Evolutionary conservation across 2,329 filamentous ascomycete species (phyloP).

Genomic region (Phaeomoniella chlamydospora): DNA sequence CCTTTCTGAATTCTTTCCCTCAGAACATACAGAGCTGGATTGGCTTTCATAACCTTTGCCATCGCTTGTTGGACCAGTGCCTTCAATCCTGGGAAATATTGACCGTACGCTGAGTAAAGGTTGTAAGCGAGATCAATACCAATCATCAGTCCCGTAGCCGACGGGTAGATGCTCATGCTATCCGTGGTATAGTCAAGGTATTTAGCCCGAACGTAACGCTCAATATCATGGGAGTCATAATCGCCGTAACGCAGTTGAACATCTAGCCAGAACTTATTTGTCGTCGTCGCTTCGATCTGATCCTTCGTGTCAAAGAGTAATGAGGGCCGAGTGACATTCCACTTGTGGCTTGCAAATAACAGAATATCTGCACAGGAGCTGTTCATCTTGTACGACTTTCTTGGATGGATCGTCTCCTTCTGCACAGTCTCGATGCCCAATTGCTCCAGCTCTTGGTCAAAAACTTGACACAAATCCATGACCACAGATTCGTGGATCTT

Average conservation of each 20-base stretch:
- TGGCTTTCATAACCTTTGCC: slow-evolving; percentile 99
- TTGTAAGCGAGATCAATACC: slow-evolving; percentile 97
- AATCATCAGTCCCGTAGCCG: slow-evolving; percentile 92
- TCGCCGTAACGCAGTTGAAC: slow-evolving; percentile 94
- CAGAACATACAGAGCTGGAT: slow-evolving; percentile 88
- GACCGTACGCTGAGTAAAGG: slow-evolving; percentile 91
- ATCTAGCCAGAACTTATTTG: slow-evolving; percentile 99
- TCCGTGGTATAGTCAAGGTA: slow-evolving; percentile 98
- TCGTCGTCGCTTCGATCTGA: slow-evolving; percentile 80
- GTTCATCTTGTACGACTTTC: slow-evolving; percentile 99
- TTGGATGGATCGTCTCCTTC: slow-evolving; percentile 96
- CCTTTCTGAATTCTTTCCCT: slow-evolving; percentile 97
- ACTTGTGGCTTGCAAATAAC: slow-evolving; percentile 94
- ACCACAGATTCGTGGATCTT: slow-evolving; percentile 98
- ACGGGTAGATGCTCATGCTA: slow-evolving; percentile 97
- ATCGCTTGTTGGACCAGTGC: slow-evolving; percentile 92
- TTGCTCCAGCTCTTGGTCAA: slow-evolving; percentile 92
- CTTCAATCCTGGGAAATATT: slow-evolving; percentile 97
- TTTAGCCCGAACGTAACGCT: slow-evolving; percentile 92
- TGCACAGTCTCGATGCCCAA: slow-evolving; percentile 94
- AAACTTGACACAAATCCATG: slow-evolving; percentile 97
- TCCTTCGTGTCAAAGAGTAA: slow-evolving; percentile 94
- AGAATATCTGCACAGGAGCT: slow-evolving; percentile 96
- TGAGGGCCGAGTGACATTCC: slow-evolving; percentile 92
- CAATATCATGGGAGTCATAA: slow-evolving; percentile 98